phyloP scores from a whole-genome alignment of 2,329 filamentous ascomycete species.

The Cadophora gregata region DNA sequence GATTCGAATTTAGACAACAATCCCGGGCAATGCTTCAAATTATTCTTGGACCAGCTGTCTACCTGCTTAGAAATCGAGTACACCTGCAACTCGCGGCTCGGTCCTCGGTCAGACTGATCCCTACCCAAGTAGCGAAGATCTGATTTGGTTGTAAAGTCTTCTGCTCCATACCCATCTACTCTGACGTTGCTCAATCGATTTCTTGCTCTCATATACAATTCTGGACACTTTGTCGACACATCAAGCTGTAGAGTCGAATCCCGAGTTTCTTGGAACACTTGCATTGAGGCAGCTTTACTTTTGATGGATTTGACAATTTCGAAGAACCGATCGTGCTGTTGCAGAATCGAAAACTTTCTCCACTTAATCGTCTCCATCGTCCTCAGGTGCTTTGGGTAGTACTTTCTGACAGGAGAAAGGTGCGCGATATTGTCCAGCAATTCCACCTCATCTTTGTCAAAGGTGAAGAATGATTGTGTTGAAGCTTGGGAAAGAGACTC shows the following conservation, averaged over 20 bases:
- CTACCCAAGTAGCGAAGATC: conserved; percentile 45
- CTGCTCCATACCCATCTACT: conserved; percentile 47
- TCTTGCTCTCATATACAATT: conserved; percentile 39
- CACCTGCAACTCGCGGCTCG: conserved; percentile 21
- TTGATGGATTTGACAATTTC: conserved; percentile 1
- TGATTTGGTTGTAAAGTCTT: conserved; percentile 41
- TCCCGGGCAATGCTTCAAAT: conserved; percentile 14
- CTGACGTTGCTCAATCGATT: conserved; percentile 45
- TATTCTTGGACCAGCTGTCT: conserved; percentile 26
- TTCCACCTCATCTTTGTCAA: too few species aligned
- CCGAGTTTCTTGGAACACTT: conserved; percentile 13
- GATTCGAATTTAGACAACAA: conserved; percentile 35
- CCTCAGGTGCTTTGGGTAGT: too few species aligned
- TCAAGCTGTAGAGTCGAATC: neutral
- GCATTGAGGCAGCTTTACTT: neutral
- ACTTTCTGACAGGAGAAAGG: too few species aligned
- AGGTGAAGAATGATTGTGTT: too few species aligned
- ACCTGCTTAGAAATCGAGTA: conserved; percentile 32
- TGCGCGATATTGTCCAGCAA: too few species aligned
- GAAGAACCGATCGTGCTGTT: conserved; percentile 16
- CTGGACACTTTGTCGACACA: too few species aligned
- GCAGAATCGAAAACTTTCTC: conserved; percentile 38
- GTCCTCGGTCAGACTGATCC: conserved; percentile 35
- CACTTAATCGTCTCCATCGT: too few species aligned
- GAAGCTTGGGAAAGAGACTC: too few species aligned